Percentiles rank a stretch among this genome's conserved stretches.
These are phyloP conservation scores for Alternaria burnsii DNA, from an alignment of 2,329 filamentous ascomycete species.

Conservation along the genomic window DNA sequence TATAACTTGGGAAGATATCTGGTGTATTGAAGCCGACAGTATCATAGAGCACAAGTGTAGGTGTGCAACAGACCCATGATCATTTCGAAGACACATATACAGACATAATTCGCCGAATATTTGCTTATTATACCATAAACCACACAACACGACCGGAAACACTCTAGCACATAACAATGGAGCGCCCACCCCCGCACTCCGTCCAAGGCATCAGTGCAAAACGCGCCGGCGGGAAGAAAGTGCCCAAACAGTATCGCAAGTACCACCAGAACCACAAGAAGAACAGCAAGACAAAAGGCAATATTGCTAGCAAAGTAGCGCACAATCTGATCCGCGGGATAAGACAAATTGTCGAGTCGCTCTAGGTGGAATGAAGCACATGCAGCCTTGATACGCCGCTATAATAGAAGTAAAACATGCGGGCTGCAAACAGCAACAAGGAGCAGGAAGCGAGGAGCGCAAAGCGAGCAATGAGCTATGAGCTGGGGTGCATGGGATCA, in stretches of 20 bases:
- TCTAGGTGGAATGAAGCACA: not conserved
- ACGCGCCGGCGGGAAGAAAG: constrained; percentile 26
- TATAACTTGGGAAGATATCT: not conserved
- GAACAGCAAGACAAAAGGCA: constrained; percentile 1
- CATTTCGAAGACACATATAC: not conserved
- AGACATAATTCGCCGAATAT: not conserved
- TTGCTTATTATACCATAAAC: not conserved
- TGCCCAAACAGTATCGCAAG: constrained; percentile 29
- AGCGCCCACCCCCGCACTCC: constrained; percentile 27
- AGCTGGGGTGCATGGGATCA: not conserved
- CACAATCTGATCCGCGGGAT: constrained; percentile 1
- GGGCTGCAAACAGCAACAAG: not conserved
- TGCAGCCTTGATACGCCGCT: not conserved
- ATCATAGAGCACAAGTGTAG: not conserved
- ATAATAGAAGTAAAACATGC: not conserved
- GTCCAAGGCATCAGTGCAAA: constrained; percentile 24
- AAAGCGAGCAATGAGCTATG: not conserved
- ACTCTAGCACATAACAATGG: constrained; percentile 2
- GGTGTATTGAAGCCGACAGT: not conserved
- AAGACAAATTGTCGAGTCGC: constrained; percentile 9
- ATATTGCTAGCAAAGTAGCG: constrained; percentile 12
- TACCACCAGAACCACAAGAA: constrained; percentile 16
- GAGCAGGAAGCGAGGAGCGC: not conserved
- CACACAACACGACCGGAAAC: not conserved
- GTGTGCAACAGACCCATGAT: not conserved